A percentile compares a stretch with the other conserved stretches of the same genome.
phyloP scores from a whole-genome alignment of 106 monocot genomes.

The Iris macrosiphon region DNA sequence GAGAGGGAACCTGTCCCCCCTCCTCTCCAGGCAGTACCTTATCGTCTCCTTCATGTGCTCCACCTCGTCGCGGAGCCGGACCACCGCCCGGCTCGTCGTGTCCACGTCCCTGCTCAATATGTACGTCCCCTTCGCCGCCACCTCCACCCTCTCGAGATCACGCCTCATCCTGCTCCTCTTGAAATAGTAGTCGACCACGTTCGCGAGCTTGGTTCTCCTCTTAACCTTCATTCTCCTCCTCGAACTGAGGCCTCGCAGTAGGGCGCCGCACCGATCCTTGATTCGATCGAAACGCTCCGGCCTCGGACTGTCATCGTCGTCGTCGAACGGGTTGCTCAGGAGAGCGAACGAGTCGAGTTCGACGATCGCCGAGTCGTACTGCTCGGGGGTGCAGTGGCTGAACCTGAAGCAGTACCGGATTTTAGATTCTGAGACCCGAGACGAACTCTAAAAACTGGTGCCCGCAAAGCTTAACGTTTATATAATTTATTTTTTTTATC shows the following conservation, averaged over 20 bases:
- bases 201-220: no score
- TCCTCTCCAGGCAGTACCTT: constrained; percentile 21
- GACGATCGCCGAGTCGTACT: background rate
- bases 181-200: no score
- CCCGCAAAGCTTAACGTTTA: no score
- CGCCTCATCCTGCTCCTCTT: constrained; percentile 7
- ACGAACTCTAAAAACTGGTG: no score
- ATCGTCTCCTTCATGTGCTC: constrained; percentile 23
- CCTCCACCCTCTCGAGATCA: constrained; percentile 18
- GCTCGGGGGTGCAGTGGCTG: background rate
- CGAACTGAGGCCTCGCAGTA: no score
- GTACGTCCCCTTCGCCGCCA: constrained; percentile 28
- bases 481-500: no score
- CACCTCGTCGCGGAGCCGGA: constrained; percentile 11
- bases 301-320: no score
- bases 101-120: constrained; percentile 31
- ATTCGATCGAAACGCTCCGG: no score
- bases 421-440: no score
- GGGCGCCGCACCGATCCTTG: no score
- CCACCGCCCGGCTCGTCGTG: constrained; percentile 28
- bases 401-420: no score
- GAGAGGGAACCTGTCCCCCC: constrained; percentile 14
- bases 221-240: no score
- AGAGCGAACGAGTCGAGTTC: constrained; percentile 16
- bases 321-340: constrained; percentile 14